Percentiles rank a stretch among this genome's conserved stretches.
Conservation (phyloP, 2,329 filamentous ascomycete species). For the Colletotrichum limetticola region DNA sequence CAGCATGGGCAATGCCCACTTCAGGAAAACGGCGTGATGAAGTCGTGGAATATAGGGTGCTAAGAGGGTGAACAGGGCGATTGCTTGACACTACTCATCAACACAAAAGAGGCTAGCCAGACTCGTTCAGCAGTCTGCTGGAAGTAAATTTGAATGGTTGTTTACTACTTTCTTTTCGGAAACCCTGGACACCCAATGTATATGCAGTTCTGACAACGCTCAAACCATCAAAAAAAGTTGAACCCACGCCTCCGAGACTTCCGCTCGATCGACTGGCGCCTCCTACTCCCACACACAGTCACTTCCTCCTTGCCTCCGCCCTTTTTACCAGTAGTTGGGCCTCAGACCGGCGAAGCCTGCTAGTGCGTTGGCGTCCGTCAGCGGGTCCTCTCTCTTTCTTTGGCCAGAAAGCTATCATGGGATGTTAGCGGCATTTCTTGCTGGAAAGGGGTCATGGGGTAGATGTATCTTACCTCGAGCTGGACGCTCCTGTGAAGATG, state of each 20-base stretch:
- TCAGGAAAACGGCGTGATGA: too few relatives aligned
- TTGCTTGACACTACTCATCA: background rate
- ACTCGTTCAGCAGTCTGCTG: background rate
- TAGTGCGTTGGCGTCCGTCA: slow-evolving; percentile 58
- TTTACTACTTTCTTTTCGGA: background rate
- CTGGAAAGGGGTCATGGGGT: background rate
- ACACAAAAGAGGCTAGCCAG: background rate
- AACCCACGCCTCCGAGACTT: background rate
- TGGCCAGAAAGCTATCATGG: slow-evolving; percentile 71
- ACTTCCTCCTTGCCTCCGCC: background rate
- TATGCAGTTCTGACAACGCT: slow-evolving; percentile 34
- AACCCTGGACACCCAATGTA: slow-evolving; percentile 22
- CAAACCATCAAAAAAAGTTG: slow-evolving; percentile 17
- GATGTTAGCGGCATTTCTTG: slow-evolving; percentile 20
- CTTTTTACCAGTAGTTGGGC: slow-evolving; percentile 68
- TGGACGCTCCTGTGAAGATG: slow-evolving; percentile 94
- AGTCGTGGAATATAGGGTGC: background rate
- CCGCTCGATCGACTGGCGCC: background rate
- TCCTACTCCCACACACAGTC: background rate
- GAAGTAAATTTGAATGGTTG: slow-evolving; percentile 7
- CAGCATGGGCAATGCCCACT: too few relatives aligned
- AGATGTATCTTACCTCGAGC: slow-evolving; percentile 71
- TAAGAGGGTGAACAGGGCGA: background rate
- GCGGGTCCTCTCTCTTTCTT: slow-evolving; percentile 74
- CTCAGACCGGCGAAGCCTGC: slow-evolving; percentile 69